phyloP scores from a whole-genome alignment of 2,329 filamentous ascomycete species.

The Aspergillus thermomutatus region DNA sequence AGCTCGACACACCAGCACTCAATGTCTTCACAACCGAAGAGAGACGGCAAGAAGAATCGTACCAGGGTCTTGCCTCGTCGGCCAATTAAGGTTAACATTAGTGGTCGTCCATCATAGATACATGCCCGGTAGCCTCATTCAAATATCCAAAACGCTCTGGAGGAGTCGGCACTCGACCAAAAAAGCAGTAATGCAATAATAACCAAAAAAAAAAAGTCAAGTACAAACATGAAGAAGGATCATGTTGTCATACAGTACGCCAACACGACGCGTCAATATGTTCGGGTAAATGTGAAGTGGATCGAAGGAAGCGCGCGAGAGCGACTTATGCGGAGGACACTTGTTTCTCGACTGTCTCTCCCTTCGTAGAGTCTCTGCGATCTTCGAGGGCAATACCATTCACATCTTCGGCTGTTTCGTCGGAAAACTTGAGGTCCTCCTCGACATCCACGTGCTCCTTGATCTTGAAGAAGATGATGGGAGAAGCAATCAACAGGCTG shows the following conservation, averaged over 20 bases:
- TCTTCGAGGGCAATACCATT: slow-evolving; percentile 21
- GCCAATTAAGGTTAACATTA: background rate
- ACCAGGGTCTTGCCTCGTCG: background rate
- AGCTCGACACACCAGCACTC: background rate
- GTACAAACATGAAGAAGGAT: background rate
- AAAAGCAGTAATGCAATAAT: background rate
- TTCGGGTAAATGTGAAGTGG: background rate
- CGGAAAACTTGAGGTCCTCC: slow-evolving; percentile 79
- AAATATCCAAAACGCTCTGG: background rate
- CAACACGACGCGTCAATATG: background rate
- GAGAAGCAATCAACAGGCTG: slow-evolving; percentile 72
- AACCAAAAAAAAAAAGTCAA: background rate
- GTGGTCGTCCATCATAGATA: background rate
- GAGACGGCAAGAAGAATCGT: background rate
- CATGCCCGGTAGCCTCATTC: background rate
- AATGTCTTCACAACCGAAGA: background rate
- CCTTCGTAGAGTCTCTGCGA: slow-evolving; percentile 15
- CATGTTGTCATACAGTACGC: background rate
- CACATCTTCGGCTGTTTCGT: slow-evolving; percentile 76
- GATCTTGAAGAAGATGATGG: slow-evolving; percentile 75
- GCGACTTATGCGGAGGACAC: slow-evolving; percentile 1
- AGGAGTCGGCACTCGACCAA: background rate
- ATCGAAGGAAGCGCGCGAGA: background rate
- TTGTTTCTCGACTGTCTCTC: slow-evolving; percentile 9
- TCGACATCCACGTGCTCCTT: slow-evolving; percentile 77